phyloP scores from a whole-genome alignment of 78 protist genomes.

The Cavenderia fasciculata region DNA sequence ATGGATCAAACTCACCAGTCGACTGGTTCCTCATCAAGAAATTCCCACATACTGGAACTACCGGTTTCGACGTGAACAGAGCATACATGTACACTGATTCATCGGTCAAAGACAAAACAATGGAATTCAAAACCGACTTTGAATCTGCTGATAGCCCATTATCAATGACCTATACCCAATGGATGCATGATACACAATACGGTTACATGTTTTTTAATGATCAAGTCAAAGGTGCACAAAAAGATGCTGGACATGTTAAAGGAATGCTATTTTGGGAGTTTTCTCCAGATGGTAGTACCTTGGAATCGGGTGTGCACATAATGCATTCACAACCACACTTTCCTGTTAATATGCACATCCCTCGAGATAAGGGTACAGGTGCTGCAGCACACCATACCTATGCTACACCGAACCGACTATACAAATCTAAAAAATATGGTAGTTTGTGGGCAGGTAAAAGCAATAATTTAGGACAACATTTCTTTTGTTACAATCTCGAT shows the following conservation, averaged over 20 bases:
- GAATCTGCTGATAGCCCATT: neutral
- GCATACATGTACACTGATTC: slow-evolving; percentile 2
- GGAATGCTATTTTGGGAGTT: neutral
- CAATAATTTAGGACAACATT: neutral
- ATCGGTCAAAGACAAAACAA: neutral
- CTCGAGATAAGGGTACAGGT: neutral
- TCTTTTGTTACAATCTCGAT: slow-evolving; percentile 18
- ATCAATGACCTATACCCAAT: neutral
- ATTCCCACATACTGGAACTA: neutral
- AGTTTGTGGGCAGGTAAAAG: neutral
- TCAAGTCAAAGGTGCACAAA: neutral
- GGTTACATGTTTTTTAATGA: slow-evolving; percentile 9
- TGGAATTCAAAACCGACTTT: too few relatives aligned
- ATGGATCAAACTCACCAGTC: neutral
- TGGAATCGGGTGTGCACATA: neutral
- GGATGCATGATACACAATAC: neutral
- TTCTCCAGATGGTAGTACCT: neutral
- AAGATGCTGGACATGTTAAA: neutral
- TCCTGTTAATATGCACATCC: neutral
- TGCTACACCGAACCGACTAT: neutral
- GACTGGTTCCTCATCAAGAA: slow-evolving; percentile 21
- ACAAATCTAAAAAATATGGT: neutral
- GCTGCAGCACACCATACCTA: neutral
- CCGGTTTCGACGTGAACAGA: neutral
- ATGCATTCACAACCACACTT: neutral